Conservation (phyloP, 2,329 filamentous ascomycete genomes). For the Ustulina deusta region DNA sequence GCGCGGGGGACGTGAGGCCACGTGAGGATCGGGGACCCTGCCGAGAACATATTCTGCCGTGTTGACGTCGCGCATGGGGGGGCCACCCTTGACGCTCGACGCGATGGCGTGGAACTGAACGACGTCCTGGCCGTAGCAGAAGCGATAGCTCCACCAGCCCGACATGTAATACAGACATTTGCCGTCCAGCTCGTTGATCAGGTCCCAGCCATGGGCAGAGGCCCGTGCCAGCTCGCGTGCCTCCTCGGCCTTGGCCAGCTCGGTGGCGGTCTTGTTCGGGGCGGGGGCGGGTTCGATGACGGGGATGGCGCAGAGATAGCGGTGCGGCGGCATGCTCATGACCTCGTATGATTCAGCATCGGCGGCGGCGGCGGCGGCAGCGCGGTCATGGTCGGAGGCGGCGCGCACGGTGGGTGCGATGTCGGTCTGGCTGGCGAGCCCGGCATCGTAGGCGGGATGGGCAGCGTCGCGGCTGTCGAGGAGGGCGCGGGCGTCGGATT, state of each 20-base stretch:
- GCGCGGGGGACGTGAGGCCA: constrained; percentile 43
- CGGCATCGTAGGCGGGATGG: constrained; percentile 53
- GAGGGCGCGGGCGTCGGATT: constrained; percentile 74
- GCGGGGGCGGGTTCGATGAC: constrained; percentile 68
- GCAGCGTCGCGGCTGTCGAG: constrained; percentile 62
- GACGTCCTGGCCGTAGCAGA: constrained; percentile 89
- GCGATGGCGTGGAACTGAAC: constrained; percentile 91
- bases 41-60: constrained; percentile 84
- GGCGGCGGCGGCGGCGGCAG: constrained; percentile 47
- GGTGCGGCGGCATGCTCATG: constrained; percentile 75
- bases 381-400: constrained; percentile 45
- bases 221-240: constrained; percentile 83
- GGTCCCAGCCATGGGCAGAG: constrained; percentile 80
- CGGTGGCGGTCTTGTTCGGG: constrained; percentile 74
- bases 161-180: constrained; percentile 84
- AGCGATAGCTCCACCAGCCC: constrained; percentile 97
- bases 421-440: constrained; percentile 50
- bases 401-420: constrained; percentile 43
- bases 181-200: constrained; percentile 81
- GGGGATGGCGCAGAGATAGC: constrained; percentile 88
- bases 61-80: constrained; percentile 80
- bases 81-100: constrained; percentile 72
- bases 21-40: constrained; percentile 57
- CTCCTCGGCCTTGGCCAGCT: constrained; percentile 77
- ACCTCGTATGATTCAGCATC: constrained; percentile 73